Conservation (phyloP, 257 asterid species). For the Capsicum chinense region DNA sequence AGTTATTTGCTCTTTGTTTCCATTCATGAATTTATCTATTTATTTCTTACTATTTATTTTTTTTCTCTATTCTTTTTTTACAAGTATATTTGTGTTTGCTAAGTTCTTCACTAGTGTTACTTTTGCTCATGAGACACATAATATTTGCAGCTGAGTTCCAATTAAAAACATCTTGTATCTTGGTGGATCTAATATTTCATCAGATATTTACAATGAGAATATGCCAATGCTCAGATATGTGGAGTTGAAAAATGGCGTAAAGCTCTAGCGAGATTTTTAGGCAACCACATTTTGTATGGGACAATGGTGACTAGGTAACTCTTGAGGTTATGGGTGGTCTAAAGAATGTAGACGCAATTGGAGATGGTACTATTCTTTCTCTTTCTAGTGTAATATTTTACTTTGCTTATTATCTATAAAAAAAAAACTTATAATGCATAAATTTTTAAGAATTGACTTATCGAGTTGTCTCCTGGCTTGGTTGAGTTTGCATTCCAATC, state of each 20-base stretch:
- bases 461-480: neutral
- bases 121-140: neutral
- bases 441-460: neutral
- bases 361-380: slow-evolving; percentile 62
- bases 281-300: slow-evolving; percentile 97
- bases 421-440: neutral
- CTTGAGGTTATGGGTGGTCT: slow-evolving; percentile 97
- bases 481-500: slow-evolving; percentile 19
- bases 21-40: neutral
- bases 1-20: neutral
- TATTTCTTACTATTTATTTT: neutral
- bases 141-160: slow-evolving; percentile 65
- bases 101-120: neutral
- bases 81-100: neutral
- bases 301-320: slow-evolving; percentile 82
- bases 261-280: slow-evolving; percentile 81
- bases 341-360: slow-evolving; percentile 88
- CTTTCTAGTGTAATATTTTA: slow-evolving; percentile 22
- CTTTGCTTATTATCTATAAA: neutral
- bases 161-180: slow-evolving; percentile 85
- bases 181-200: slow-evolving; percentile 94
- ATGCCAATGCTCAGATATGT: slow-evolving; percentile 89
- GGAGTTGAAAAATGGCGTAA: slow-evolving; percentile 93
- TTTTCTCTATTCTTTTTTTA: neutral
- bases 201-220: slow-evolving; percentile 90